A percentile compares a stretch with the other conserved stretches of the same genome.
Conservation (phyloP, 2,329 filamentous ascomycete species). For the Colletotrichum shisoi region DNA sequence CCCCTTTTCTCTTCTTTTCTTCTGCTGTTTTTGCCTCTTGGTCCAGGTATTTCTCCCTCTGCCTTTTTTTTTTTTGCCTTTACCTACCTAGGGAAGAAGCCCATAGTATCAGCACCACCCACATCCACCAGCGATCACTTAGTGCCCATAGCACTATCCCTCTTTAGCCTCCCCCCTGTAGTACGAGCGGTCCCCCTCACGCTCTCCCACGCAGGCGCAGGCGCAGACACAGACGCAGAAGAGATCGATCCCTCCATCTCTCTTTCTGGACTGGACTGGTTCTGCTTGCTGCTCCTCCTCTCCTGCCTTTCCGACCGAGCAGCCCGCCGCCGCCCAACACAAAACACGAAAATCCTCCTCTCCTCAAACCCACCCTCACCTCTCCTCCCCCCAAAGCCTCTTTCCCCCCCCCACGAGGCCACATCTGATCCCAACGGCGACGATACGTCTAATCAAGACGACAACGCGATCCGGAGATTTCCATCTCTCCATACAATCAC, state of each 20-base stretch:
- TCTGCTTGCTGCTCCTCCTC: conserved; percentile 11
- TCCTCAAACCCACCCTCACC: conserved; percentile 39
- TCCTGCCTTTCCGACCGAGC: conserved; percentile 39
- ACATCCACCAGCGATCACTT: conserved; percentile 34
- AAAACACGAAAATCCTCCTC: conserved; percentile 42
- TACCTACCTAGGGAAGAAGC: not conserved
- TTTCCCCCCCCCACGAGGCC: conserved; percentile 32
- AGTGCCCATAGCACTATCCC: conserved; percentile 40
- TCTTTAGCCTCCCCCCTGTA: conserved; percentile 38
- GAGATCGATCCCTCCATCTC: conserved; percentile 37
- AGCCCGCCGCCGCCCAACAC: conserved; percentile 41
- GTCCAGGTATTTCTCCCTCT: not conserved
- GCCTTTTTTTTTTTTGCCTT: not conserved
- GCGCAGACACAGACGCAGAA: conserved; percentile 26
- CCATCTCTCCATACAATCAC: conserved; percentile 23
- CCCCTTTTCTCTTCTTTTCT: not conserved
- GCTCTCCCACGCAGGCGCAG: conserved; percentile 5
- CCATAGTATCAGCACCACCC: conserved; percentile 30
- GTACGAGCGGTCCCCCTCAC: conserved; percentile 34
- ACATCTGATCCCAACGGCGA: conserved; percentile 37
- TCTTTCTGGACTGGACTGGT: conserved; percentile 16
- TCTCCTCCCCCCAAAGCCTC: conserved; percentile 34
- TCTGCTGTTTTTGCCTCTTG: not conserved
- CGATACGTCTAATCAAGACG: conserved; percentile 39
- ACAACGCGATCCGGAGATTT: conserved; percentile 36